phyloP scores from a whole-genome alignment of 2,329 filamentous ascomycete species.

The Cladophialophora chaetospira region DNA sequence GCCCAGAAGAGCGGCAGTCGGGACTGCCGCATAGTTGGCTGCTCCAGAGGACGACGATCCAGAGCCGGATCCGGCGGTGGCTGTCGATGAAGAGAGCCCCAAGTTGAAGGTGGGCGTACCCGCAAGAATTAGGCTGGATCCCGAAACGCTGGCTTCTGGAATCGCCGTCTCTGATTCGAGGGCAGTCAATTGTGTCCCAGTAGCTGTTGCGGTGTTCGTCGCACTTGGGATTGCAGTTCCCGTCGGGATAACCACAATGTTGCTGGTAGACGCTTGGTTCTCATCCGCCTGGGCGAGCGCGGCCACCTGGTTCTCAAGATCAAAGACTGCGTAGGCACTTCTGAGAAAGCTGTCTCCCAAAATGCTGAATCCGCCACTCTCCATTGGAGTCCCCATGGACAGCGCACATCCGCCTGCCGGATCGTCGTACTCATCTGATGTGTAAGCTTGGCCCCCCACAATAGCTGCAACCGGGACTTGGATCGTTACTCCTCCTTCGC shows the following conservation, averaged over 20 bases:
- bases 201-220: slow-evolving; percentile 20
- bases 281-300: slow-evolving; percentile 57
- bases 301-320: slow-evolving; percentile 70
- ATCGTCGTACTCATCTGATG: slow-evolving; percentile 53
- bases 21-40: slow-evolving; percentile 13
- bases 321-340: slow-evolving; percentile 74
- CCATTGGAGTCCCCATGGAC: slow-evolving; percentile 66
- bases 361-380: slow-evolving; percentile 57
- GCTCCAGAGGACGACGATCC: slow-evolving; percentile 9
- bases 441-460: slow-evolving; percentile 43
- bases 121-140: slow-evolving; percentile 17
- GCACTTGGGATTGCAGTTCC: slow-evolving; percentile 22
- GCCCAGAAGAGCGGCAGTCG: slow-evolving; percentile 21
- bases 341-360: slow-evolving; percentile 76
- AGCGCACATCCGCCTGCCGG: slow-evolving; percentile 55
- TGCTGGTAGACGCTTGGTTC: slow-evolving; percentile 17
- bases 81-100: slow-evolving; percentile 6
- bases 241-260: slow-evolving; percentile 22
- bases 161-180: slow-evolving; percentile 9
- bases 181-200: slow-evolving; percentile 17
- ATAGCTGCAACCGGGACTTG: slow-evolving; percentile 53
- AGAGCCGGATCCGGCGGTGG: neutral
- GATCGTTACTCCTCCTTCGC: slow-evolving; percentile 38
- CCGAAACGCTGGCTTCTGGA: slow-evolving; percentile 5
- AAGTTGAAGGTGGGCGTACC: slow-evolving; percentile 29